These are phyloP conservation scores for Eucalyptus viminalis DNA, from an alignment of 345 rosid species.

Conservation along the genomic window DNA sequence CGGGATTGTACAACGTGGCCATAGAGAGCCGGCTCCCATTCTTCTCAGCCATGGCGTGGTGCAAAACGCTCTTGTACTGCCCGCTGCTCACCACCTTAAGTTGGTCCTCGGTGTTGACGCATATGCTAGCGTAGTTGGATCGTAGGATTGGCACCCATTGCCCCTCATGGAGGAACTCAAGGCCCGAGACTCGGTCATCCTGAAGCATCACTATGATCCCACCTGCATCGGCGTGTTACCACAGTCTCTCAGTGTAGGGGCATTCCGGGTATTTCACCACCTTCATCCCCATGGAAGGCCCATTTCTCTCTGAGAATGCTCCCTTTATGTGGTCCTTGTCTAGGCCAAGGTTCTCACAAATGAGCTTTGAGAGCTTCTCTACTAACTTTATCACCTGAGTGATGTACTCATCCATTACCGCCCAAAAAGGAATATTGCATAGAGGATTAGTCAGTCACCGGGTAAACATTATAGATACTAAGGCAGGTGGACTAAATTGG, in stretches of 20 bases:
- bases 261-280: conserved; percentile 71
- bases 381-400: conserved; percentile 40
- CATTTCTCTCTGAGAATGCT: conserved; percentile 35
- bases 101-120: too few species aligned
- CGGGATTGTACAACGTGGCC: too few species aligned
- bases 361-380: conserved; percentile 46
- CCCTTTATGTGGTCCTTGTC: conserved; percentile 30
- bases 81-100: too few species aligned
- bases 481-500: too few species aligned
- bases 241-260: conserved; percentile 46
- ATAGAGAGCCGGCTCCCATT: too few species aligned
- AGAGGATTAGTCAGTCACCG: background rate
- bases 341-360: conserved; percentile 65
- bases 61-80: too few species aligned
- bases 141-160: too few species aligned
- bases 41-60: too few species aligned
- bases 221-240: conserved; percentile 68
- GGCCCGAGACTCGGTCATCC: too few species aligned
- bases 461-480: too few species aligned
- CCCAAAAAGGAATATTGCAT: conserved; percentile 12
- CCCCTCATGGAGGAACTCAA: too few species aligned
- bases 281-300: conserved; percentile 79
- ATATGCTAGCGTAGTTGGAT: too few species aligned
- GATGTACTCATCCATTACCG: conserved; percentile 49
- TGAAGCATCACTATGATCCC: conserved; percentile 46